Conservation (phyloP, 2,329 filamentous ascomycete species). For the Uncinocarpus reesii region DNA sequence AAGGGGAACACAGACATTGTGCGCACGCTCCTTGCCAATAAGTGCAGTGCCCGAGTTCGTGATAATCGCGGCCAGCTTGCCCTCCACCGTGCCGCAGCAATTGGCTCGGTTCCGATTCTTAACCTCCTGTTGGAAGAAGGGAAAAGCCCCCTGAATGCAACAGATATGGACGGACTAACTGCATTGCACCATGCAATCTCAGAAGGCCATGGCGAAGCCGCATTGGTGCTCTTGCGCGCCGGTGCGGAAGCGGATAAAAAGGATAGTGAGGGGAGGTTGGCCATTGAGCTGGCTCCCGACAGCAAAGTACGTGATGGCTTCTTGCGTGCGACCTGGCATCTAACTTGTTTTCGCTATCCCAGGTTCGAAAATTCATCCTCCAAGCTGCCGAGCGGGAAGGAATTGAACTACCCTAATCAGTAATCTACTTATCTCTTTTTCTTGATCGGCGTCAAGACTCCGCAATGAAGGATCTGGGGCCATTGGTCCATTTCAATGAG, state of each 20-base stretch:
- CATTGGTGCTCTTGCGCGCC: constrained; percentile 68
- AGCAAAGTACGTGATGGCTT: constrained; percentile 63
- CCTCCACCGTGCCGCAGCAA: constrained; percentile 81
- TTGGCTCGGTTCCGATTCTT: constrained; percentile 80
- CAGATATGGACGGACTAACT: constrained; percentile 73
- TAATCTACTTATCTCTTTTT: background rate
- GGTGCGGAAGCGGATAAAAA: constrained; percentile 74
- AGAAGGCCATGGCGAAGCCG: constrained; percentile 63
- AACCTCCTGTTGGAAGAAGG: constrained; percentile 63
- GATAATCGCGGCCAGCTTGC: constrained; percentile 84
- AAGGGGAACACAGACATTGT: constrained; percentile 80
- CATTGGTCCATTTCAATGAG: background rate
- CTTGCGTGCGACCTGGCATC: background rate
- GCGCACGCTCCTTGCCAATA: constrained; percentile 61
- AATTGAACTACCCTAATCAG: constrained; percentile 47
- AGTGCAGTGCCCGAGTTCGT: constrained; percentile 67
- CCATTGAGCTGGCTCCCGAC: constrained; percentile 78
- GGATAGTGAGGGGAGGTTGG: constrained; percentile 58
- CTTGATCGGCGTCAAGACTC: background rate
- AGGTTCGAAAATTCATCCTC: constrained; percentile 68
- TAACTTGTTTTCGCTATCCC: background rate
- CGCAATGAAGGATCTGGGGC: no score
- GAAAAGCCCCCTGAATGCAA: constrained; percentile 70
- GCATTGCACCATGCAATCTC: constrained; percentile 67
- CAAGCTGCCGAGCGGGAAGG: constrained; percentile 75